Base-by-base conservation (phyloP, 345 rosid species). In the Aurinia saxatilis region DNA sequence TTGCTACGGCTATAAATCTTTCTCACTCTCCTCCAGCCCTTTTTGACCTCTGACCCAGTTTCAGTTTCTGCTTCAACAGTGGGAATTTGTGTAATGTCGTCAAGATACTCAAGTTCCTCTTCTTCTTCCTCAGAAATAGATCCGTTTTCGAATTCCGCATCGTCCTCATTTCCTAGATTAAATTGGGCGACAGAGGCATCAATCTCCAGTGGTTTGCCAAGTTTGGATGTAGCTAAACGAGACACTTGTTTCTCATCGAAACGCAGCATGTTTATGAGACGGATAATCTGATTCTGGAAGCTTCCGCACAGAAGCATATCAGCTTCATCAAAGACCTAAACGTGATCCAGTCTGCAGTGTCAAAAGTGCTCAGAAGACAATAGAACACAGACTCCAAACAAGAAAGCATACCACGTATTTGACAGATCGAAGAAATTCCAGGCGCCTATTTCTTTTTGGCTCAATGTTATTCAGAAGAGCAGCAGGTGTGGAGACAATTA, bases 311-410 rank as follows among this genome's bases (percentile, higher is more conserved):
- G 85, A 73, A 93, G 97, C 99, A 93, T 85, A 70, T 90, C 99
- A 19, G 97, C 99, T 78, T 92, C 99, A 82, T 92, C 99, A 64
- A 90, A 84, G 19, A 92, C 99, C 96, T 92, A 76, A 62, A 74
- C 73, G 60, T 51, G 17, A 66, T 52, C 54, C 44, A 50, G n/a
- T n/a, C n/a, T n/a, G n/a, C n/a, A n/a, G n/a, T n/a, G n/a, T n/a
- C n/a, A 50, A 58, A 16, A 64, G 8, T 23, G 5, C 39, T 45
- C 25, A 30, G 30, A 37, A 53, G 40, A 41, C 40, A 60, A 62
- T 58, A 67, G 57, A 27, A 39, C 53, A 84, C 84, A 86, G 5
- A 84, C 39, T 23, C 33, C 12, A 45, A 17, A 41, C 36, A 46
- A 51, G 48, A 62, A 72, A 62, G 46, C 56, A 41, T 81, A 92